Percentiles rank a stretch among this genome's conserved stretches.
These are phyloP conservation scores for Solanum aculeatissimum DNA, from an alignment of 305 asterid genomes.

Conservation along the genomic window DNA sequence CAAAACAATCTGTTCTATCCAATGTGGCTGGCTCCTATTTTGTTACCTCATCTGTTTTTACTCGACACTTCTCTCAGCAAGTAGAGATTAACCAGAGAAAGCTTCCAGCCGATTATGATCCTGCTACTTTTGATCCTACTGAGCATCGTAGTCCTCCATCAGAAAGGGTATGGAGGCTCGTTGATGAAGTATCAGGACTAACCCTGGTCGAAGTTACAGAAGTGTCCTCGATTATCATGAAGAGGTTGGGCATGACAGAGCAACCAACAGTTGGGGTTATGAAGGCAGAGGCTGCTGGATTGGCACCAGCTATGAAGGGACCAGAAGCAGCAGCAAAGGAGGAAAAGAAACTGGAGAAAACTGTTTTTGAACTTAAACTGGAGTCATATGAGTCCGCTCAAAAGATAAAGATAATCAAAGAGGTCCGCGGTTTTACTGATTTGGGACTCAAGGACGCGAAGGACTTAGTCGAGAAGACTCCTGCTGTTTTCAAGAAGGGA, in stretches of 20 bases:
- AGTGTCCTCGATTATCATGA: slow-evolving; percentile 29
- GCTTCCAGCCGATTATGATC: slow-evolving; percentile 80
- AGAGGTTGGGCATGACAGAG: slow-evolving; percentile 1
- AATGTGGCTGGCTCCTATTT: slow-evolving; percentile 7
- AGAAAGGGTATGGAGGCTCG: slow-evolving; percentile 61
- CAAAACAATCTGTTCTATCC: slow-evolving; percentile 9
- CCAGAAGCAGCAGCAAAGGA: not conserved
- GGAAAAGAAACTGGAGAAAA: slow-evolving; percentile 25
- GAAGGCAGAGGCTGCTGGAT: slow-evolving; percentile 14
- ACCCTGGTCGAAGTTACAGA: slow-evolving; percentile 50
- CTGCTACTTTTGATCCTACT: slow-evolving; percentile 55
- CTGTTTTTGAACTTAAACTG: slow-evolving; percentile 27
- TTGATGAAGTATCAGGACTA: slow-evolving; percentile 56
- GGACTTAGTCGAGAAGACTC: slow-evolving; percentile 67
- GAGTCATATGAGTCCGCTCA: slow-evolving; percentile 19
- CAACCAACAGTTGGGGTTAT: not conserved
- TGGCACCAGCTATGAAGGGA: slow-evolving; percentile 24
- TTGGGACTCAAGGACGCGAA: slow-evolving; percentile 77
- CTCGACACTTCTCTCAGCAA: slow-evolving; percentile 32
- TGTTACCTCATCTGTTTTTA: slow-evolving; percentile 17
- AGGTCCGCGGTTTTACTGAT: slow-evolving; percentile 57
- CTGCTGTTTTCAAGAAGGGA: slow-evolving; percentile 54
- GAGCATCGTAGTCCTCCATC: slow-evolving; percentile 83
- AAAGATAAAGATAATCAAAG: slow-evolving; percentile 46
- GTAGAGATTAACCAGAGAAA: slow-evolving; percentile 58